Conservation (phyloP, 495 filamentous ascomycete species). For the Penicillium paradoxum region DNA sequence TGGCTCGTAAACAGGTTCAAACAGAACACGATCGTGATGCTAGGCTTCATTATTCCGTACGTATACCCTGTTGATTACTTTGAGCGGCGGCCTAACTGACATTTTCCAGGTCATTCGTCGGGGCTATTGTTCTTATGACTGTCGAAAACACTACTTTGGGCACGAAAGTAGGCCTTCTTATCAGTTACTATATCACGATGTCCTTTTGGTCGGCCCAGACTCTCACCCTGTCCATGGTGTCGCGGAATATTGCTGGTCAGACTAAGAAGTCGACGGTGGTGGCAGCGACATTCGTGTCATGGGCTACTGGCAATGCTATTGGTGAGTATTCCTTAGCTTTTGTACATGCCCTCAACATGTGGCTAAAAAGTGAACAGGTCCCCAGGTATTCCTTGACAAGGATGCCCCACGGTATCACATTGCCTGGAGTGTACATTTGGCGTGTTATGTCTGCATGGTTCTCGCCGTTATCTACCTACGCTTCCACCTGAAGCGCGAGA, state of each 20-base stretch:
- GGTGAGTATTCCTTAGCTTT: constrained; percentile 11
- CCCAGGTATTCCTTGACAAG: constrained; percentile 40
- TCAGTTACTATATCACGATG: constrained; percentile 58
- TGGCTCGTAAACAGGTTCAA: constrained; percentile 59
- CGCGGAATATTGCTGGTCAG: constrained; percentile 62
- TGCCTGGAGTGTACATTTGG: constrained; percentile 41
- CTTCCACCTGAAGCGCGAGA: constrained; percentile 33
- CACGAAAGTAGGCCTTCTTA: constrained; percentile 51
- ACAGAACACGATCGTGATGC: constrained; percentile 63
- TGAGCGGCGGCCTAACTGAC: not conserved
- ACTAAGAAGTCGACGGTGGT: constrained; percentile 58
- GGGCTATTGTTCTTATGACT: constrained; percentile 59
- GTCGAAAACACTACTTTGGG: constrained; percentile 47
- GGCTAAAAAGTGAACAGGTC: constrained; percentile 24
- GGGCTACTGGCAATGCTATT: constrained; percentile 41
- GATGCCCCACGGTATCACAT: constrained; percentile 39
- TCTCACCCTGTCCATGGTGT: constrained; percentile 53
- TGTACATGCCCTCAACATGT: not conserved
- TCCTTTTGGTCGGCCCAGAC: constrained; percentile 55
- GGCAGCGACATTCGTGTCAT: constrained; percentile 41
- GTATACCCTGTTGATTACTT: constrained; percentile 12
- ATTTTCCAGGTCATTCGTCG: constrained; percentile 42
- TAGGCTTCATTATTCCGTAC: constrained; percentile 59
- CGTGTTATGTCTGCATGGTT: constrained; percentile 37
- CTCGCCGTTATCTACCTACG: constrained; percentile 33